Percentiles rank a stretch among this genome's conserved stretches.
Conservation (phyloP, 148 eudicot genomes). For the Talinum fruticosum region DNA sequence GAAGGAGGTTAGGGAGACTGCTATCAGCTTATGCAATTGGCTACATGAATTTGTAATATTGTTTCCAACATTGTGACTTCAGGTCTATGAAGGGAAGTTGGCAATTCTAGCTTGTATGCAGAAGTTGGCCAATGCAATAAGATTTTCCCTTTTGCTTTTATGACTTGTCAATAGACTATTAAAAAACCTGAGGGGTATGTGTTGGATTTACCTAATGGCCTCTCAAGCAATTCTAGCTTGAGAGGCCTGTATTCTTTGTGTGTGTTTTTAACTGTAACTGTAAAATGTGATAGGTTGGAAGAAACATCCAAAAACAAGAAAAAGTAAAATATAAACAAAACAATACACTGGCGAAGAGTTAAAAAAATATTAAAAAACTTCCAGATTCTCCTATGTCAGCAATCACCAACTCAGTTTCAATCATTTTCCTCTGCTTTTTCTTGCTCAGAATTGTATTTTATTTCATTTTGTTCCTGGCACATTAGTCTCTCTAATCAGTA, state of each 20-base stretch:
- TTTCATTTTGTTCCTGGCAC: background rate
- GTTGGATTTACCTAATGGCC: too few species aligned
- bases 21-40: background rate
- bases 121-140: background rate
- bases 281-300: too few species aligned
- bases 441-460: background rate
- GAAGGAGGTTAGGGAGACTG: background rate
- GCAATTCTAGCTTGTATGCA: background rate
- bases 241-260: too few species aligned
- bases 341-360: background rate
- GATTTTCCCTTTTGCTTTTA: background rate
- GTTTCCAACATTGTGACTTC: background rate
- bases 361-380: too few species aligned
- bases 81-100: background rate
- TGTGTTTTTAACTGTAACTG: too few species aligned
- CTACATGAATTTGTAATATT: too few species aligned
- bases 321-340: background rate
- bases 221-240: too few species aligned
- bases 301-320: background rate
- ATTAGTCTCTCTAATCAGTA: background rate
- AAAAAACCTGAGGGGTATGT: too few species aligned
- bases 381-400: background rate
- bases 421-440: background rate
- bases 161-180: too few species aligned
- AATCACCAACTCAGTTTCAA: background rate